These are phyloP conservation scores for Phytophthora foliorum DNA, from an alignment of 352 stramenopile genomes.

Conservation along the genomic window DNA sequence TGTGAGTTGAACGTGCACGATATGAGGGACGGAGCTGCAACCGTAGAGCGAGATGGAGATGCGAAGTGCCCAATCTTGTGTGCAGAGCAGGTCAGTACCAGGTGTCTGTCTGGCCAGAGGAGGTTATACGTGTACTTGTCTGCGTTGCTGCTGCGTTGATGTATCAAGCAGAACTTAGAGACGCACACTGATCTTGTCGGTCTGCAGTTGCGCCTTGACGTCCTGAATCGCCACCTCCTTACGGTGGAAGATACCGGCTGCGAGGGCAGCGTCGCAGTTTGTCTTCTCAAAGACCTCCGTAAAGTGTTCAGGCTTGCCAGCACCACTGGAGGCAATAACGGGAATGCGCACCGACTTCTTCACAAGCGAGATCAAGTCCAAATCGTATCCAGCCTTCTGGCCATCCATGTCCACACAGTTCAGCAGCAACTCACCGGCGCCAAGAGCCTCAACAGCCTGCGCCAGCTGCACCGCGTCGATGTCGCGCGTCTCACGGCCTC, in stretches of 20 bases:
- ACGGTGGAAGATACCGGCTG: slow-evolving; percentile 98
- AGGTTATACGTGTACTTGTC: neutral
- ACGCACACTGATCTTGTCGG: slow-evolving; percentile 77
- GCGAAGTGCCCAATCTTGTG: slow-evolving; percentile 7
- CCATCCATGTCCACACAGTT: slow-evolving; percentile 99
- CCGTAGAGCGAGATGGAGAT: slow-evolving; percentile 1
- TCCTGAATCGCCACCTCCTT: slow-evolving; percentile 96
- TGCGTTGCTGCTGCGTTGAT: slow-evolving; percentile 19
- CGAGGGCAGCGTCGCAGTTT: slow-evolving; percentile 96
- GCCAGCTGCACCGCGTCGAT: slow-evolving; percentile 90
- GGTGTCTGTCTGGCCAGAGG: slow-evolving; percentile 2
- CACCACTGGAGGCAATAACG: slow-evolving; percentile 98
- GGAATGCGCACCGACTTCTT: slow-evolving; percentile 95
- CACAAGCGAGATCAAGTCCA: slow-evolving; percentile 72
- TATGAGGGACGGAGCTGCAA: slow-evolving; percentile 22
- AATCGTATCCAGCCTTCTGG: slow-evolving; percentile 93
- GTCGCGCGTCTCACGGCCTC: slow-evolving; percentile 92
- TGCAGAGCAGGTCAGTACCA: slow-evolving; percentile 1
- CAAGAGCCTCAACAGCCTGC: slow-evolving; percentile 93
- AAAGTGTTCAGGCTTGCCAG: slow-evolving; percentile 95
- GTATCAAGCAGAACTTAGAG: slow-evolving; percentile 38
- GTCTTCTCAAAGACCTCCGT: slow-evolving; percentile 94
- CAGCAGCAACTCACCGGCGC: slow-evolving; percentile 97
- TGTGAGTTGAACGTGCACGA: slow-evolving; percentile 20
- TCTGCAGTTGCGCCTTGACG: slow-evolving; percentile 94